These are phyloP conservation scores for Yamadazyma taylorii DNA, from an alignment of 1,139 yeast genomes.

Conservation along the genomic window DNA sequence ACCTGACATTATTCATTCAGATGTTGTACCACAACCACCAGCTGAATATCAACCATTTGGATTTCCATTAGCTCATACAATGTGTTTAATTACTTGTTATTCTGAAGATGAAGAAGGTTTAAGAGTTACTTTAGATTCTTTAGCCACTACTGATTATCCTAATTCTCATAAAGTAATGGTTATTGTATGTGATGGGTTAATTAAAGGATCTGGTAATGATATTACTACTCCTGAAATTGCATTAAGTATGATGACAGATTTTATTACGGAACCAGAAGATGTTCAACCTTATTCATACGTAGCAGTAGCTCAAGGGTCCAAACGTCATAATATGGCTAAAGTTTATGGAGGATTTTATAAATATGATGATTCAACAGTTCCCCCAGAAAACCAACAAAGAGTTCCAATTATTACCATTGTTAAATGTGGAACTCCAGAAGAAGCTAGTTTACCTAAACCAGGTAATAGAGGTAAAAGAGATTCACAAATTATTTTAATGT, in stretches of 20 bases:
- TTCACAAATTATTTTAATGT: conserved; percentile 91
- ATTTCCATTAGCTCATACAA: conserved; percentile 81
- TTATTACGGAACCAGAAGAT: conserved; percentile 66
- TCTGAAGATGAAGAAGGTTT: conserved; percentile 89
- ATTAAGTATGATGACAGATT: conserved; percentile 84
- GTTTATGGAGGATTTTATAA: conserved; percentile 88
- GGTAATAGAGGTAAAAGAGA: conserved; percentile 99
- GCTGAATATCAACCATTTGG: conserved; percentile 84
- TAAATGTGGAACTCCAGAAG: conserved; percentile 92
- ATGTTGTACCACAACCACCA: conserved; percentile 84
- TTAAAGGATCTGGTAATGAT: conserved; percentile 92
- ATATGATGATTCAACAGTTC: conserved; percentile 72
- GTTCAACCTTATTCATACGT: conserved; percentile 84
- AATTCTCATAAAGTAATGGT: conserved; percentile 86
- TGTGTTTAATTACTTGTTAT: conserved; percentile 87
- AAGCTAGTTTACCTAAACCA: conserved; percentile 77
- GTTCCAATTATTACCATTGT: conserved; percentile 83
- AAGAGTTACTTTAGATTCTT: conserved; percentile 84
- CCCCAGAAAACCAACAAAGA: conserved; percentile 81
- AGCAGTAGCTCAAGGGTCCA: conserved; percentile 89
- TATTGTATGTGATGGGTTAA: conserved; percentile 88
- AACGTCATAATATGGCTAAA: conserved; percentile 97
- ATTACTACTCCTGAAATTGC: conserved; percentile 86
- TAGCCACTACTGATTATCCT: conserved; percentile 92
- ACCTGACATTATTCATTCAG: conserved; percentile 70